These are phyloP conservation scores for Chondrus crispus DNA, from an alignment of 23 red algal species.

Conservation along the genomic window DNA sequence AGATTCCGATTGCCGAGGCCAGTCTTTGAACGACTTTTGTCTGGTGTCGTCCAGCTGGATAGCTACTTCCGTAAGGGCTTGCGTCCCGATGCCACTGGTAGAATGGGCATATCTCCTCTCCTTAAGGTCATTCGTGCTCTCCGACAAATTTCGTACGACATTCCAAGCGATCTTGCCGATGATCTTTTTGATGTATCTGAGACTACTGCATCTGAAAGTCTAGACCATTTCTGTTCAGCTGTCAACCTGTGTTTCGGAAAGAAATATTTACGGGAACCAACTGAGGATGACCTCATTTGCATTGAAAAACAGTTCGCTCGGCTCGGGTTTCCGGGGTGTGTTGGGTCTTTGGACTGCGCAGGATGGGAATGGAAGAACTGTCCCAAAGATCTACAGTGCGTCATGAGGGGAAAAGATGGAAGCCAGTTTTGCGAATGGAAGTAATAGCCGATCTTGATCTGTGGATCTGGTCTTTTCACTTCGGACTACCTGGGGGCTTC, in stretches of 20 bases:
- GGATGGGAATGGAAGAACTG: slow-evolving; percentile 58
- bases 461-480: slow-evolving; percentile 1
- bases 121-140: background rate
- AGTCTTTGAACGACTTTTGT: background rate
- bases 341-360: slow-evolving; percentile 35
- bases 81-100: background rate
- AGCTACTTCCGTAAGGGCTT: background rate
- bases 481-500: background rate
- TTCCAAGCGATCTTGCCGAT: slow-evolving; percentile 22
- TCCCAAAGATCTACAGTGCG: slow-evolving; percentile 25
- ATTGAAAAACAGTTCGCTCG: background rate
- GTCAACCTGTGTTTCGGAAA: background rate
- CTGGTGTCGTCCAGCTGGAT: background rate
- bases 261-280: background rate
- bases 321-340: slow-evolving; percentile 9
- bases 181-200: slow-evolving; percentile 49
- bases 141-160: background rate
- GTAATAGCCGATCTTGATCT: background rate
- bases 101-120: background rate
- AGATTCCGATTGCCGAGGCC: slow-evolving; percentile 34
- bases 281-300: background rate
- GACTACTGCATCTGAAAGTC: background rate
- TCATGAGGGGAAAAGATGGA: slow-evolving; percentile 47
- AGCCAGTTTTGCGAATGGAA: background rate
- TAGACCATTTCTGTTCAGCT: slow-evolving; percentile 23